These are phyloP conservation scores for Globisporangium ultimum DNA, from an alignment of 352 stramenopile species.

Conservation along the genomic window DNA sequence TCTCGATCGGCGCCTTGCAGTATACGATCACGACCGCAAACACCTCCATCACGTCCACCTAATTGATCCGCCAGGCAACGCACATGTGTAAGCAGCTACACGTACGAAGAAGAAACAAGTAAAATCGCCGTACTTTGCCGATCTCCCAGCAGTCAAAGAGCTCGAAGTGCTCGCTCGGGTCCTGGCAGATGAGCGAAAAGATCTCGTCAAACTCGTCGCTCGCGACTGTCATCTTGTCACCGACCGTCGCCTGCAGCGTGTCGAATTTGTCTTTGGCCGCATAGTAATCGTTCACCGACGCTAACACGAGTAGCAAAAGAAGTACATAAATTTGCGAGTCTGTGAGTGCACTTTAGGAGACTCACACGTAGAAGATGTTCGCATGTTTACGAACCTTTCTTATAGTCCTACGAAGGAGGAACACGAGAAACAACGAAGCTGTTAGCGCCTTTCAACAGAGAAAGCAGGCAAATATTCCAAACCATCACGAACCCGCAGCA, in stretches of 20 bases:
- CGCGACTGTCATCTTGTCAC: slow-evolving; percentile 76
- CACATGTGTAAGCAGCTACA: too few relatives aligned
- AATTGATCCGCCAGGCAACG: too few relatives aligned
- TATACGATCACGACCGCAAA: slow-evolving; percentile 77
- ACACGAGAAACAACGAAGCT: neutral
- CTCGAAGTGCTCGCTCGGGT: slow-evolving; percentile 62
- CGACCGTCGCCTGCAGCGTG: slow-evolving; percentile 50
- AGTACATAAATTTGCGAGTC: neutral
- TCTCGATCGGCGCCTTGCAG: slow-evolving; percentile 55
- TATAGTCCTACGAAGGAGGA: slow-evolving; percentile 25
- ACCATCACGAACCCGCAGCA: slow-evolving; percentile 27
- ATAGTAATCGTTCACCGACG: slow-evolving; percentile 36
- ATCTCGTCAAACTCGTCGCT: slow-evolving; percentile 75
- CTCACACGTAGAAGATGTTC: neutral
- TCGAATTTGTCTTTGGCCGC: slow-evolving; percentile 63
- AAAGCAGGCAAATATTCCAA: neutral
- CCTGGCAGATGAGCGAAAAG: slow-evolving; percentile 72
- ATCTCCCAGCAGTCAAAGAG: slow-evolving; percentile 61
- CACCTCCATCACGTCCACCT: slow-evolving; percentile 76
- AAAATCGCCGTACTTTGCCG: slow-evolving; percentile 33
- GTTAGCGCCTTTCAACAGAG: neutral
- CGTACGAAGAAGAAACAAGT: neutral
- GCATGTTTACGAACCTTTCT: slow-evolving; percentile 15
- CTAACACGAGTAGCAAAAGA: slow-evolving; percentile 8
- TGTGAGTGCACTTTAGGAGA: neutral